A percentile compares a stretch with the other conserved stretches of the same genome.
Conservation (phyloP, 1,284 basidiomycete species). For the Rugiboletus extremiorientalis region DNA sequence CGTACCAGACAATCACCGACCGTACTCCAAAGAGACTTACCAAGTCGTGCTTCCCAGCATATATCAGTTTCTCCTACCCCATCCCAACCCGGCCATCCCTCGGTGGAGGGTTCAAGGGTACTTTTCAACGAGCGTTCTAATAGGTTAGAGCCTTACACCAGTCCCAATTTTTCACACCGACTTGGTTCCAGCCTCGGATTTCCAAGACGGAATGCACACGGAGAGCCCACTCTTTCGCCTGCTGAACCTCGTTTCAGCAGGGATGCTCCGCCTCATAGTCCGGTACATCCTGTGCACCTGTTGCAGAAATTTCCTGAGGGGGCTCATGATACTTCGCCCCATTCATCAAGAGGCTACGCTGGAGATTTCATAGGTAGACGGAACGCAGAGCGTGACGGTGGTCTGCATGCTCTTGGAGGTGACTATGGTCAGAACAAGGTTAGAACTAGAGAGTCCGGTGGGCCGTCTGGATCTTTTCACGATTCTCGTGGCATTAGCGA, state of each 20-base stretch:
- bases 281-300: slow-evolving; percentile 44
- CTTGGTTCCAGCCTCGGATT: slow-evolving; percentile 33
- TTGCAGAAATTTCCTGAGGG: slow-evolving; percentile 45
- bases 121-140: slow-evolving; percentile 93
- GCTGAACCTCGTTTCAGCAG: slow-evolving; percentile 46
- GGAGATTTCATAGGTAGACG: slow-evolving; percentile 22
- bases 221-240: slow-evolving; percentile 43
- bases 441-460: slow-evolving; percentile 19
- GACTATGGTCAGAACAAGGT: slow-evolving; percentile 23
- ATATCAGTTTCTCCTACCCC: slow-evolving; percentile 35
- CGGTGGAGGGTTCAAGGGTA: slow-evolving; percentile 58
- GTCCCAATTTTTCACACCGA: slow-evolving; percentile 36
- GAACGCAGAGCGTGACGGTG: slow-evolving; percentile 20
- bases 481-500: slow-evolving; percentile 22
- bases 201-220: slow-evolving; percentile 44
- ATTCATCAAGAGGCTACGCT: slow-evolving; percentile 19
- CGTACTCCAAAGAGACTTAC: slow-evolving; percentile 42
- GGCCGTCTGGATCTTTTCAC: slow-evolving; percentile 13
- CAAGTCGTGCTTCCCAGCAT: slow-evolving; percentile 36
- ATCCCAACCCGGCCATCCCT: slow-evolving; percentile 46
- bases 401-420: slow-evolving; percentile 4
- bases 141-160: slow-evolving; percentile 73
- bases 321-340: slow-evolving; percentile 13
- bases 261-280: slow-evolving; percentile 45
- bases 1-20: slow-evolving; percentile 51